phyloP scores from a whole-genome alignment of 805 yeast species.

The Ogataea kodamae region DNA sequence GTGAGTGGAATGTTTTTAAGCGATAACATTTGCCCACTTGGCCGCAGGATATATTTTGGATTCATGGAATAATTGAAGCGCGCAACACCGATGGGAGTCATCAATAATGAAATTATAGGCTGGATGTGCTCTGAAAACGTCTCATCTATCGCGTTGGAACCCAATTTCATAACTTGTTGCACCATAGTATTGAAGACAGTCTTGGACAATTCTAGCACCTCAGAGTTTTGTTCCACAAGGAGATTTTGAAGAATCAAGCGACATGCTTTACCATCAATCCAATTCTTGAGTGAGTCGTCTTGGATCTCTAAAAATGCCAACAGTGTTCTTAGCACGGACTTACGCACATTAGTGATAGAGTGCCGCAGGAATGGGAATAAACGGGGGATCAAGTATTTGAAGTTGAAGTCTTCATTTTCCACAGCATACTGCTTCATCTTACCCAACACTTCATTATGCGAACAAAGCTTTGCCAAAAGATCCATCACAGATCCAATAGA shows the following conservation, averaged over 20 bases:
- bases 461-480: constrained; percentile 79
- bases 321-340: constrained; percentile 78
- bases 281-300: constrained; percentile 44
- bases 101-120: constrained; percentile 61
- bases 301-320: constrained; percentile 65
- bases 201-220: constrained; percentile 61
- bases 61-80: constrained; percentile 86
- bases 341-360: constrained; percentile 86
- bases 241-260: constrained; percentile 83
- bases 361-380: constrained; percentile 91
- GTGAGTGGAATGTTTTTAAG: constrained; percentile 27
- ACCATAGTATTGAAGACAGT: constrained; percentile 58
- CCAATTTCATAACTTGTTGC: constrained; percentile 37
- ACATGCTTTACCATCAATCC: constrained; percentile 75
- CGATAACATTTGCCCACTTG: constrained; percentile 58
- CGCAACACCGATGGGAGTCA: constrained; percentile 95
- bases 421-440: constrained; percentile 62
- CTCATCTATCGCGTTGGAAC: constrained; percentile 43
- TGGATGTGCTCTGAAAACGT: constrained; percentile 54
- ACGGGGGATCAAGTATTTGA: constrained; percentile 79
- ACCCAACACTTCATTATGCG: constrained; percentile 72
- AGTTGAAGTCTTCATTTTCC: constrained; percentile 51
- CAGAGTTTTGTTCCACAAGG: constrained; percentile 81
- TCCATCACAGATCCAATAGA: constrained; percentile 97
- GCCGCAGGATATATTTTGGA: constrained; percentile 65